Evolutionary conservation across 208 protist genomes (phyloP).

Genomic region (Strigomonas culicis): DNA sequence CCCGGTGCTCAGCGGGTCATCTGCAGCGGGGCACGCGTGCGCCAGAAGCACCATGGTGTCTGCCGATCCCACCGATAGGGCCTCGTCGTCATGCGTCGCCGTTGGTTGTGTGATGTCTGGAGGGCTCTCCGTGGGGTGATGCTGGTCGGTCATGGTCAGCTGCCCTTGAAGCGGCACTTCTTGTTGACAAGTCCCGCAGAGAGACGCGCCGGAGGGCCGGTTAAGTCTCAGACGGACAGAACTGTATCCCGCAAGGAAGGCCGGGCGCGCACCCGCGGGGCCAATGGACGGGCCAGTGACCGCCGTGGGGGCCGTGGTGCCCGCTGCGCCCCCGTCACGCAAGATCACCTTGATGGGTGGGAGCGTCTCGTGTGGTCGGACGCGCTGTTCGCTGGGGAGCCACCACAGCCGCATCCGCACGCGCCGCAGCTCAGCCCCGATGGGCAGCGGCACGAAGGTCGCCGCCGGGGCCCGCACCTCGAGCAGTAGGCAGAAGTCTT

Average conservation of each 20-base stretch:
- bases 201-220: slow-evolving; percentile 32
- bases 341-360: slow-evolving; percentile 47
- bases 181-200: slow-evolving; percentile 27
- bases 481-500: slow-evolving; percentile 16
- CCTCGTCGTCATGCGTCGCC: no score
- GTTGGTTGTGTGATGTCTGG: no score
- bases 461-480: slow-evolving; percentile 6
- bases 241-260: slow-evolving; percentile 41
- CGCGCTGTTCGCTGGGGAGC: slow-evolving; percentile 36
- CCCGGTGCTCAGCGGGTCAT: no score
- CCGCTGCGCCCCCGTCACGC: slow-evolving; percentile 15
- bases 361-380: slow-evolving; percentile 37
- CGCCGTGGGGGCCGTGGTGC: not conserved
- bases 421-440: slow-evolving; percentile 39
- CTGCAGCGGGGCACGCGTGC: no score
- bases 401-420: slow-evolving; percentile 53
- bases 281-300: not conserved
- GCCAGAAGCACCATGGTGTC: no score
- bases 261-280: not conserved
- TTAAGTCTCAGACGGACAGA: slow-evolving; percentile 34
- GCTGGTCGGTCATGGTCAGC: no score
- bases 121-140: no score
- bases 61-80: no score
- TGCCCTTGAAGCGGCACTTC: slow-evolving; percentile 15
- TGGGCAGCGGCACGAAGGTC: slow-evolving; percentile 25